A percentile compares a stretch with the other conserved stretches of the same genome.
Evolutionary conservation across 2,329 filamentous ascomycete genomes (phyloP).

Genomic region (Trichoderma arundinaceum): DNA sequence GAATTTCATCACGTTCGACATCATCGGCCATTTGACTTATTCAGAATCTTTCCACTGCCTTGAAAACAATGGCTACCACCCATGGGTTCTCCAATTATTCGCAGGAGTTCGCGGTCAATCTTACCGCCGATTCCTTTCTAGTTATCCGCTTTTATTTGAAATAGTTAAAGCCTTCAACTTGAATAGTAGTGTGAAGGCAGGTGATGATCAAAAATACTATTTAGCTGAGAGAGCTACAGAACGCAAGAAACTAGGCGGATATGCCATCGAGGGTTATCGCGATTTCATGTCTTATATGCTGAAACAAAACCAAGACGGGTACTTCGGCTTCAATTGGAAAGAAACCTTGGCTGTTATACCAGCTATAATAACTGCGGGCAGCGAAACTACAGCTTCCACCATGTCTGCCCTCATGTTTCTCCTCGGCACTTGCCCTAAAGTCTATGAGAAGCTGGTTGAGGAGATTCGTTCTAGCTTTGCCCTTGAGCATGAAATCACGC

Average conservation of each 20-base stretch:
- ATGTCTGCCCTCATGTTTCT: slow-evolving; percentile 42
- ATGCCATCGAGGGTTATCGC: slow-evolving; percentile 34
- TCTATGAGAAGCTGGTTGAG: slow-evolving; percentile 41
- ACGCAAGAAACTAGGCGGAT: slow-evolving; percentile 35
- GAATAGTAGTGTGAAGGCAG: background rate
- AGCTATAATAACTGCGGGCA: slow-evolving; percentile 41
- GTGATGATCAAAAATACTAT: slow-evolving; percentile 30
- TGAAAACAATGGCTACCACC: slow-evolving; percentile 39
- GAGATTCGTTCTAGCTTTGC: slow-evolving; percentile 47
- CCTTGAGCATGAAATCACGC: slow-evolving; percentile 46
- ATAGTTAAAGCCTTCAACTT: slow-evolving; percentile 7
- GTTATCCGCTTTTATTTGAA: slow-evolving; percentile 27
- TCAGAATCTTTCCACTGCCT: slow-evolving; percentile 50
- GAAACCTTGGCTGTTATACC: slow-evolving; percentile 45
- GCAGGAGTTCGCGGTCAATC: slow-evolving; percentile 24
- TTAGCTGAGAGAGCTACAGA: slow-evolving; percentile 37
- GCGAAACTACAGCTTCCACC: slow-evolving; percentile 45
- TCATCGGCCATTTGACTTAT: slow-evolving; percentile 51
- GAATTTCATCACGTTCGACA: slow-evolving; percentile 50
- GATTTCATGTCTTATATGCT: slow-evolving; percentile 42
- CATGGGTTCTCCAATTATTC: slow-evolving; percentile 39
- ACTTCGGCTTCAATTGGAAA: slow-evolving; percentile 40
- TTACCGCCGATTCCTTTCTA: slow-evolving; percentile 30
- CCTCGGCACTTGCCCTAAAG: slow-evolving; percentile 41
- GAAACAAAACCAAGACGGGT: slow-evolving; percentile 40